These are phyloP conservation scores for Chlamydomonas applanata DNA, from an alignment of 139 green algal genomes.

Conservation along the genomic window DNA sequence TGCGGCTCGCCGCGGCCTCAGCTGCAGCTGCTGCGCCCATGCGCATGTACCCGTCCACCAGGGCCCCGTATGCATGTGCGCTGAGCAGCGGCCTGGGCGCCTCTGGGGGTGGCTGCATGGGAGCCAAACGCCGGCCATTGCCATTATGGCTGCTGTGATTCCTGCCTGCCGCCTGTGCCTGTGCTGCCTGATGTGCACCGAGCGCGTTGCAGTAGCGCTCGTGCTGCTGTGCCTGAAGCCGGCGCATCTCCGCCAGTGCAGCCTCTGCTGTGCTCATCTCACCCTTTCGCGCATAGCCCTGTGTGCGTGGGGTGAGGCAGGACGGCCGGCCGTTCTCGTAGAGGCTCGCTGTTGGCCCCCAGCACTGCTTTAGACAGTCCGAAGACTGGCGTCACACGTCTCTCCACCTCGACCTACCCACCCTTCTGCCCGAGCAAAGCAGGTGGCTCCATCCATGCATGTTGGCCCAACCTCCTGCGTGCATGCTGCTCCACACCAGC, in stretches of 20 bases:
- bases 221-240: not conserved
- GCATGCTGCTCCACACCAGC: not conserved
- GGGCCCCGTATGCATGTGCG: constrained; percentile 10
- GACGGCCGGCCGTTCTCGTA: no score
- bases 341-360: no score
- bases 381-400: no score
- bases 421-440: no score
- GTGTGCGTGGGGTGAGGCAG: not conserved
- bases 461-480: no score
- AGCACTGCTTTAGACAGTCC: no score
- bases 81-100: not conserved
- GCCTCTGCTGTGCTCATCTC: not conserved
- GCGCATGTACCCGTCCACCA: constrained; percentile 21
- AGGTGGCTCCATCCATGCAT: no score
- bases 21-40: constrained; percentile 5
- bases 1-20: not conserved
- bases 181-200: not conserved
- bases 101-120: not conserved
- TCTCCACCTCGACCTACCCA: no score
- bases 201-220: not conserved
- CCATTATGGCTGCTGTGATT: constrained; percentile 2
- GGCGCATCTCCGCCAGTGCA: not conserved
- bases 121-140: not conserved
- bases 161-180: not conserved
- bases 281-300: constrained; percentile 2